A percentile compares a stretch with the other conserved stretches of the same genome.
These are phyloP conservation scores for Phanerochaete sordida DNA, from an alignment of 768 basidiomycete species.

Conservation along the genomic window DNA sequence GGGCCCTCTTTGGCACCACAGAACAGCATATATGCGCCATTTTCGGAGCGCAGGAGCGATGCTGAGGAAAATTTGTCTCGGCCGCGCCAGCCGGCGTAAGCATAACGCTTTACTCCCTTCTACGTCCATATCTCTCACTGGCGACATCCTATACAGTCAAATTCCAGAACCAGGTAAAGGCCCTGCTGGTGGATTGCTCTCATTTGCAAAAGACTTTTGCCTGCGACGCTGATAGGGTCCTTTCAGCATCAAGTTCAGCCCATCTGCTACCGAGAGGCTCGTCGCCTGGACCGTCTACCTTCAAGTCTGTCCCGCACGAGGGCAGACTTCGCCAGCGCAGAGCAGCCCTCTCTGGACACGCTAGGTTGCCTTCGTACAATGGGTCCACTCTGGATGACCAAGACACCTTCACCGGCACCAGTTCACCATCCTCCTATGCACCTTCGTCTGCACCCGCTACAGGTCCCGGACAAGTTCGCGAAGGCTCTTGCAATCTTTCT, in stretches of 20 bases:
- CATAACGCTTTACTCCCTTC: background rate
- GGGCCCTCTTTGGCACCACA: background rate
- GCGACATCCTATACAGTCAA: background rate
- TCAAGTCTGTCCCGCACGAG: too few relatives aligned
- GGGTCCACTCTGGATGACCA: background rate
- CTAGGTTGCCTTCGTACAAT: background rate
- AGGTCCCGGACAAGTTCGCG: background rate
- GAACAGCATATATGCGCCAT: conserved; percentile 3
- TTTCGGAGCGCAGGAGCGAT: background rate
- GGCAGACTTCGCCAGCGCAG: too few relatives aligned
- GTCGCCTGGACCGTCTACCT: too few relatives aligned
- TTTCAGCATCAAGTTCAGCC: background rate
- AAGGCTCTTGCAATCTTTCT: too few relatives aligned
- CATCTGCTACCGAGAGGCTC: background rate
- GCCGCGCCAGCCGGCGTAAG: background rate
- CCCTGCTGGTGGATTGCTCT: background rate
- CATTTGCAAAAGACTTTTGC: background rate
- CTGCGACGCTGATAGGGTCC: background rate
- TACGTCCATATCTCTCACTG: background rate
- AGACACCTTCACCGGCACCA: background rate
- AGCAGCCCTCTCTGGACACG: too few relatives aligned
- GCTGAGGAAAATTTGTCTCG: background rate
- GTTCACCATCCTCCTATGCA: background rate
- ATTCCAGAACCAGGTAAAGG: background rate
- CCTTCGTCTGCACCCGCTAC: background rate